A percentile compares a stretch with the other conserved stretches of the same genome.
phyloP scores from a whole-genome alignment of 345 rosid species.

The Dipteronia sinensis region DNA sequence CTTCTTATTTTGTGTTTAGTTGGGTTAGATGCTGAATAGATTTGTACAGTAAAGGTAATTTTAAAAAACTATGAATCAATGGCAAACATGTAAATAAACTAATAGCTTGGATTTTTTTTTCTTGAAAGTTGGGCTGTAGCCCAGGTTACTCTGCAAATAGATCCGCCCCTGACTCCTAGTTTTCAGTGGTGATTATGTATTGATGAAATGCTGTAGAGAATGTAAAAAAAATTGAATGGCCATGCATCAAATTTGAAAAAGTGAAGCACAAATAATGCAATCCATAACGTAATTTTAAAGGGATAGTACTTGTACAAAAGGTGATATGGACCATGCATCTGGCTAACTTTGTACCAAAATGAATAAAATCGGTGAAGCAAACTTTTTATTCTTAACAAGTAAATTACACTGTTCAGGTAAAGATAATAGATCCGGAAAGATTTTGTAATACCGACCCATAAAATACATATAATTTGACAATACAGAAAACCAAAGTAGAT shows the following conservation, averaged over 20 bases:
- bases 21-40: too few species aligned
- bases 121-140: too few species aligned
- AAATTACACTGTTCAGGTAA: background rate
- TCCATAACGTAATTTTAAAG: background rate
- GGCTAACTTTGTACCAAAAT: background rate
- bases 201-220: conserved; percentile 1
- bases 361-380: background rate
- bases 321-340: background rate
- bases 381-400: background rate
- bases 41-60: too few species aligned
- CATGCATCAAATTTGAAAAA: background rate
- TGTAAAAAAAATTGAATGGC: background rate
- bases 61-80: too few species aligned
- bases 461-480: background rate
- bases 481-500: background rate
- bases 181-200: background rate
- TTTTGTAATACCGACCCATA: background rate
- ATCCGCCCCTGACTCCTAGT: too few species aligned
- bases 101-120: too few species aligned
- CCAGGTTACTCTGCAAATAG: too few species aligned
- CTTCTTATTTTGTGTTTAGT: too few species aligned
- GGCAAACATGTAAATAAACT: too few species aligned
- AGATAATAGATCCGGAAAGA: background rate
- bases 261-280: background rate
- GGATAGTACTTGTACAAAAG: background rate